Evolutionary conservation across 768 basidiomycete genomes (phyloP), one percentile per base, ranked within the genome.

Genomic region (Coprinopsis sp.): DNA sequence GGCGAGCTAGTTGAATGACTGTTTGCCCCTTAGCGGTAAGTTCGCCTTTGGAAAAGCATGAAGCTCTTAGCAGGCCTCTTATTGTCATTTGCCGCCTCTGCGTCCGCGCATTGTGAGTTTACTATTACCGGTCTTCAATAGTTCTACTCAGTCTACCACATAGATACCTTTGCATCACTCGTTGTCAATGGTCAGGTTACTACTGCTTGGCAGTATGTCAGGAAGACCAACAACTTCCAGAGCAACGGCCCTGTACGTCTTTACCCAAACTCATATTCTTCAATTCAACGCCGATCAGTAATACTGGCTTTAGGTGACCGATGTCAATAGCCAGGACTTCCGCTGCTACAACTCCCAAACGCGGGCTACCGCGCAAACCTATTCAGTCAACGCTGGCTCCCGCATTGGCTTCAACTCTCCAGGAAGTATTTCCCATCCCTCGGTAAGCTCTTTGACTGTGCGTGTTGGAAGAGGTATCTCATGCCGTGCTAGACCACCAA

Each of bases 181-280:
- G 63, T 71, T 28, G 64, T 67, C 10, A 64, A 65, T 22, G 73
- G 74, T 6, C 53, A 50, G n/a, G 63, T 56, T 8, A 70, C 70
- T 8, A 43, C 68, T 3, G 59, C 59, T 14, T 76, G 73, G 74
- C 53, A 56, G 18, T 65, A 73, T 50, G 66, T 74, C 45, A 64
- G 73, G 21, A 46, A 66, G 53, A 74, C 74, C n/a, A 72, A 74
- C 60, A 77, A 77, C 60, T 74, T 55, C 57, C 61, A 75, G 47
- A 61, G 55, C 25, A 69, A 66, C 14, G 57, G 58, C 24, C 72
- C 72, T 4, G 69, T 73, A 25, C 6, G 61, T 53, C 19, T 12
- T 37, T 37, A 13, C 36, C 22, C 0, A 3, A 16, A 22, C 30
- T 31, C 7, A n/a, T 38, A 19, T 37, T 18, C 3, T 14, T 18